phyloP scores from a whole-genome alignment of 495 filamentous ascomycete species.

The Achaetomiella virescens region DNA sequence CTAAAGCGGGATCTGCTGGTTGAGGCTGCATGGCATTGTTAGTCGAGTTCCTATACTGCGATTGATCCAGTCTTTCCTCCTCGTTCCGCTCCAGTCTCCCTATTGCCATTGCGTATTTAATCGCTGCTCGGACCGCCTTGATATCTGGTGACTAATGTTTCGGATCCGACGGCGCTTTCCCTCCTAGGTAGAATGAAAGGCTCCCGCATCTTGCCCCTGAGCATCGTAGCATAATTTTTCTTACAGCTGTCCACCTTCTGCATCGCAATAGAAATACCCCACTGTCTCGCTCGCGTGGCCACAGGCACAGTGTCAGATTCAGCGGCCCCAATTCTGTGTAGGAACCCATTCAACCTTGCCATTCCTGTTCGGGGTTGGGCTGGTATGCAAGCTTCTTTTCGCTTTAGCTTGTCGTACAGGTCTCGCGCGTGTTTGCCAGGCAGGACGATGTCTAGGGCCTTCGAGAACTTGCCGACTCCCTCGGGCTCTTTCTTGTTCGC shows the following conservation, averaged over 20 bases:
- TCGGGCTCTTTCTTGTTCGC: conserved; percentile 9
- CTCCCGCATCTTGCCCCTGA: conserved; percentile 30
- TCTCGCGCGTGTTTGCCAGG: conserved; percentile 29
- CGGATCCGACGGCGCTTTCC: too few species aligned
- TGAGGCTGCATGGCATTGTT: too few species aligned
- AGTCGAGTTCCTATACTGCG: too few species aligned
- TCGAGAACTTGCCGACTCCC: conserved; percentile 25
- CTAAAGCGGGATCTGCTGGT: too few species aligned
- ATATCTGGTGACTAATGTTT: too few species aligned
- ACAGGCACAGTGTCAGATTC: conserved; percentile 22
- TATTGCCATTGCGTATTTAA: too few species aligned
- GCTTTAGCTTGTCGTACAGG: conserved; percentile 26
- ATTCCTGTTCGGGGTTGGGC: conserved; percentile 34
- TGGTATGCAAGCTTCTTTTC: conserved; percentile 25
- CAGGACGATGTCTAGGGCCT: conserved; percentile 28
- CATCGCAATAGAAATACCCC: conserved; percentile 32
- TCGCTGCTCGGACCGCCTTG: too few species aligned
- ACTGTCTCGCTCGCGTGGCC: conserved; percentile 30
- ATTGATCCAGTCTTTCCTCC: too few species aligned
- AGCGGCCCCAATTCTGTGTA: conserved; percentile 24
- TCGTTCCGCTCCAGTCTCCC: too few species aligned
- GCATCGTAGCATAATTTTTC: conserved; percentile 31
- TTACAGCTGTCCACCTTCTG: conserved; percentile 26
- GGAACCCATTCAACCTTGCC: conserved; percentile 33
- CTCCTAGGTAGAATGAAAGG: conserved; percentile 23